phyloP scores from a whole-genome alignment of 1,284 basidiomycete genomes.

The Mycena sp. region DNA sequence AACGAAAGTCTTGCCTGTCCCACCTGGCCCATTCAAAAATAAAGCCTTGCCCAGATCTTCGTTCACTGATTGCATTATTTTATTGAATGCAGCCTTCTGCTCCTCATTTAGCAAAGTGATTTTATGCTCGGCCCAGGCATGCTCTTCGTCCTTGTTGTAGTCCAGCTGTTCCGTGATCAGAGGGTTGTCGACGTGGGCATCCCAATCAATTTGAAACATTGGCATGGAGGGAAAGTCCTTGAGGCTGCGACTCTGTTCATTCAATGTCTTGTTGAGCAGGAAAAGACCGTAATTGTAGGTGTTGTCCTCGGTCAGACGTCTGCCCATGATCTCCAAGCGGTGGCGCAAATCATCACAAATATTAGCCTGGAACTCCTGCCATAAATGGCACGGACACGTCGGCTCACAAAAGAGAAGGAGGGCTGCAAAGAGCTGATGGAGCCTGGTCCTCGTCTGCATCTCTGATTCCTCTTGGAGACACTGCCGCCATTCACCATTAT shows the following conservation, averaged over 20 bases:
- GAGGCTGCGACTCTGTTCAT: slow-evolving; percentile 33
- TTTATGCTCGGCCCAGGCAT: slow-evolving; percentile 12
- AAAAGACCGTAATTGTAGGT: slow-evolving; percentile 52
- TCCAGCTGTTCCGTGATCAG: slow-evolving; percentile 42
- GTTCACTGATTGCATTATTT: slow-evolving; percentile 37
- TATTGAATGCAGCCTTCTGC: slow-evolving; percentile 41
- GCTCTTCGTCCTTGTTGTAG: slow-evolving; percentile 33
- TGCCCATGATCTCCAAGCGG: slow-evolving; percentile 21
- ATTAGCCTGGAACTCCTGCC: slow-evolving; percentile 36
- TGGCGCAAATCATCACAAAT: slow-evolving; percentile 48
- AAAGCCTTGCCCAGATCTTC: slow-evolving; percentile 29
- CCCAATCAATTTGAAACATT: slow-evolving; percentile 35
- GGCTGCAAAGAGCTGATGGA: slow-evolving; percentile 45
- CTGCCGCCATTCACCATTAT: slow-evolving; percentile 48
- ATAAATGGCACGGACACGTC: slow-evolving; percentile 38
- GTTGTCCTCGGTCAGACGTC: slow-evolving; percentile 39
- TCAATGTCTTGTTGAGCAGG: slow-evolving; percentile 44
- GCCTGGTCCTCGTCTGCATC: slow-evolving; percentile 43
- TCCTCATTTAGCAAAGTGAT: slow-evolving; percentile 36
- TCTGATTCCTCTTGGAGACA: slow-evolving; percentile 45
- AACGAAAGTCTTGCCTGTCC: slow-evolving; percentile 52
- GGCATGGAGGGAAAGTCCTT: slow-evolving; percentile 41
- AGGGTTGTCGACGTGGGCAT: slow-evolving; percentile 30
- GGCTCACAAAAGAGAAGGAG: slow-evolving; percentile 44
- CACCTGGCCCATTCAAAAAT: slow-evolving; percentile 51